Evolutionary conservation across 257 asterid genomes (phyloP), one percentile per base, ranked within the genome.

Genomic region (Echites panduratus): DNA sequence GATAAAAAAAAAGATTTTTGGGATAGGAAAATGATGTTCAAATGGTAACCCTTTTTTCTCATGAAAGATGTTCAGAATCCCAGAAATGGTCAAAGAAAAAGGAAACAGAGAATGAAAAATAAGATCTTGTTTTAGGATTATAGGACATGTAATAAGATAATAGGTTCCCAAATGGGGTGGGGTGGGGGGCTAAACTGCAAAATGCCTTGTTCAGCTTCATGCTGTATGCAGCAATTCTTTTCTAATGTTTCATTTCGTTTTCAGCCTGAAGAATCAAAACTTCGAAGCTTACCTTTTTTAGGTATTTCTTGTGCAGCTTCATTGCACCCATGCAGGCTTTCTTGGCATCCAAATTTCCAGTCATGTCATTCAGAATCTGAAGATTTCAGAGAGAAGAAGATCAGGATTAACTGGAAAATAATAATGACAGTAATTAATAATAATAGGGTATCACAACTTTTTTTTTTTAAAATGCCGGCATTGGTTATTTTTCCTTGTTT

Each of bases 261-360:
- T 27, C 20, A 26, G 20, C 9, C 32, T 1, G 65, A 38, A 64
- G 69, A 64, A 64, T 38, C 29, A 38, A 38, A 59, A 59, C 58
- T 32, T 47, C 14, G 17, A 27, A 16, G 44, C 56, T 43, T 19
- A 89, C 97, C 96, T 88, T 87, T 75, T 80, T 92, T 5, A 92
- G 83, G 79, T 92, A 92, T 66, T 92, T 86, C 86, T 90, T 92
- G 87, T 90, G 98, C 81, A 92, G 90, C 83, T 92, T 92, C 88
- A 92, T 73, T 68, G 98, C 96, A 35, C 87, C 84, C 7, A 64
- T 72, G 73, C 96, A 92, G 22, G 98, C 96, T 80, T 88, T 90
- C 61, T 75, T 92, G 19, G 96, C 98, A 58, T 92, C 96, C 71
- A 92, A 76, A 77, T 84, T 89, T 7, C 98, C 98, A 11, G 96